Base-by-base conservation (phyloP, 2,329 filamentous ascomycete genomes). In the Penicillium glabrum region DNA sequence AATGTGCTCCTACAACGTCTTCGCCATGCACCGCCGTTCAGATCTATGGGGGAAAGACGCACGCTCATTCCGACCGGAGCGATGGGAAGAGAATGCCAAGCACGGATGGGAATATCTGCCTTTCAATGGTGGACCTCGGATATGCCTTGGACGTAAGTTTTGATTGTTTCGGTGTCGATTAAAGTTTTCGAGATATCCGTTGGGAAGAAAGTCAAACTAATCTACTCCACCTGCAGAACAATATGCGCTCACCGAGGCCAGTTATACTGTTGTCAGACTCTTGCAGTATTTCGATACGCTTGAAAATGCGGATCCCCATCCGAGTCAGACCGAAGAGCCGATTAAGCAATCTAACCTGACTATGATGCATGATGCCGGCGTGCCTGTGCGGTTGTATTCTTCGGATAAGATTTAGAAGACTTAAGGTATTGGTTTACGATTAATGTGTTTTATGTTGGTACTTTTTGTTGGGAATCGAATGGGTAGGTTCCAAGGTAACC, bases 1-100 rank as follows among this genome's bases (percentile, higher is more conserved):
- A 0, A 75, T 82, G 11, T 77, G 93, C 57, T 80, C 73, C 46
- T 93, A 90, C 78, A 86, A 80, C 44, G 80, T 88, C 0, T 82
- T 90, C 51, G 74, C 84, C 4, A 89, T 93, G 89, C 89, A 93
- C 68, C 84, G 89, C 1, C 83, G 88, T 11, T 67, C 70, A 16
- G 78, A 81, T 49, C 67, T 75, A 56, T 82, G 71, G 57, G 79
- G 78, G 0, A 43, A 66, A 5, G 79, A 82, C 53, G 76, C 75
- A 7, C 65, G 77, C 0, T 74, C 74, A 19, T 83, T 77, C 68
- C 71, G 70, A 43, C 82, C 81, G 0, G 80, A 82, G 67, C 58
- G 61, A 26, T 65, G 63, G 63, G 61, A 61, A 52, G 59, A 21
- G 59, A 53, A 26, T 56, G 67, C 51, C 56, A 60, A 39, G 61